These are phyloP conservation scores for Fonsecaea pedrosoi DNA, from an alignment of 2,329 filamentous ascomycete species.

Conservation along the genomic window DNA sequence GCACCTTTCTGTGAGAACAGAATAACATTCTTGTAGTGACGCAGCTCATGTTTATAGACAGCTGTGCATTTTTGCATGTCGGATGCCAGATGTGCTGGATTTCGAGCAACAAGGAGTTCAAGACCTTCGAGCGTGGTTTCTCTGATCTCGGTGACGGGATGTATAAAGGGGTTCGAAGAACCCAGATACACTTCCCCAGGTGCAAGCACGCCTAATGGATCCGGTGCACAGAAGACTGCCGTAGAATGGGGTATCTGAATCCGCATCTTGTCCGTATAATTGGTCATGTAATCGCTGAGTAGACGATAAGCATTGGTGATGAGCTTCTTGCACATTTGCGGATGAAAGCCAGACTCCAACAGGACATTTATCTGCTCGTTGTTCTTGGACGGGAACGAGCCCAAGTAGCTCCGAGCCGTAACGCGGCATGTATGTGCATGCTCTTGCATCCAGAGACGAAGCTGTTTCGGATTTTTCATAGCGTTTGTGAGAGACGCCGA, in stretches of 20 bases:
- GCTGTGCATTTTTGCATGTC: slow-evolving; percentile 64
- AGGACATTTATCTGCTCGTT: slow-evolving; percentile 48
- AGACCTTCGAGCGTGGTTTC: slow-evolving; percentile 56
- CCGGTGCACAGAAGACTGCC: slow-evolving; percentile 63
- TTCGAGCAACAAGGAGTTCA: slow-evolving; percentile 63
- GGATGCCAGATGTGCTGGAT: slow-evolving; percentile 63
- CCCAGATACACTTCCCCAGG: slow-evolving; percentile 63
- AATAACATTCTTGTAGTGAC: slow-evolving; percentile 63
- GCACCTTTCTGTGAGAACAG: slow-evolving; percentile 62
- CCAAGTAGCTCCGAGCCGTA: slow-evolving; percentile 36
- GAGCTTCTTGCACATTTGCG: slow-evolving; percentile 49
- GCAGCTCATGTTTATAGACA: slow-evolving; percentile 58
- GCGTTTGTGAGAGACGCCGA: slow-evolving; percentile 44
- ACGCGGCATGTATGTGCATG: slow-evolving; percentile 3
- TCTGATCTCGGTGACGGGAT: slow-evolving; percentile 46
- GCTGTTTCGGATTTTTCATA: slow-evolving; percentile 19
- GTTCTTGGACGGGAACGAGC: slow-evolving; percentile 47
- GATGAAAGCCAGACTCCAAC: slow-evolving; percentile 55
- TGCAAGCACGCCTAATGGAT: slow-evolving; percentile 59
- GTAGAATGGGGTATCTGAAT: slow-evolving; percentile 60
- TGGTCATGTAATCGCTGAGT: slow-evolving; percentile 50
- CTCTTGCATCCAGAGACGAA: slow-evolving; percentile 38
- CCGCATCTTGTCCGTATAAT: slow-evolving; percentile 54
- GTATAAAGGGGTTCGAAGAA: slow-evolving; percentile 57
- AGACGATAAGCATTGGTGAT: slow-evolving; percentile 44